phyloP scores from a whole-genome alignment of 805 yeast species.

The Metschnikowia lunata region DNA sequence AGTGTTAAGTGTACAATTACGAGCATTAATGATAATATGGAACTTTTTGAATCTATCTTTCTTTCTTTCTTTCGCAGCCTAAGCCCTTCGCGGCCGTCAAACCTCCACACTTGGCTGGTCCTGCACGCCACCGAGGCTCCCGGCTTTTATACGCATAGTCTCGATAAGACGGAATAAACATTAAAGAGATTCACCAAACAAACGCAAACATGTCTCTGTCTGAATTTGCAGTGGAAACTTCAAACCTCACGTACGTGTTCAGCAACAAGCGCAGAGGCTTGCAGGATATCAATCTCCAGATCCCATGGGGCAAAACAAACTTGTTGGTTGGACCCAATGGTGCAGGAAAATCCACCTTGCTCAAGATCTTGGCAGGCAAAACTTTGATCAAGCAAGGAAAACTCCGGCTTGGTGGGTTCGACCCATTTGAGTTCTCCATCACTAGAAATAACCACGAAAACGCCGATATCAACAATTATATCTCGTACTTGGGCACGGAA shows the following conservation, averaged over 20 bases:
- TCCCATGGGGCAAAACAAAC: conserved; percentile 72
- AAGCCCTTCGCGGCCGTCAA: too few relatives aligned
- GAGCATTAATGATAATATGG: too few relatives aligned
- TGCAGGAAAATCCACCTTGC: conserved; percentile 91
- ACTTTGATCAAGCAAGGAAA: conserved; percentile 73
- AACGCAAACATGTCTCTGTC: conserved; percentile 6
- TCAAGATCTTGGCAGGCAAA: conserved; percentile 85
- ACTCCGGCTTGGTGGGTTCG: conserved; percentile 71
- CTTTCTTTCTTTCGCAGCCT: too few relatives aligned
- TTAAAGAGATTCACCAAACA: too few relatives aligned
- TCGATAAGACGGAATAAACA: too few relatives aligned
- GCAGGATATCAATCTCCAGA: conserved; percentile 52
- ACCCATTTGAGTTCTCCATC: conserved; percentile 72
- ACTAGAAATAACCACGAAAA: conserved; percentile 42
- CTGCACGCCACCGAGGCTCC: not conserved
- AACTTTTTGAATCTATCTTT: too few relatives aligned
- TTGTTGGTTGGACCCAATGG: conserved; percentile 92
- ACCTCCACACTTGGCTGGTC: not conserved
- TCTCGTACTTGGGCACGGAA: conserved; percentile 90
- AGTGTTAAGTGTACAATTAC: too few relatives aligned
- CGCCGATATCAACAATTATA: conserved; percentile 43
- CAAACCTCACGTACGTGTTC: conserved; percentile 65
- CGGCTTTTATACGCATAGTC: too few relatives aligned
- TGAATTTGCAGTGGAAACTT: conserved; percentile 54
- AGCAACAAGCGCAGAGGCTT: conserved; percentile 58